Conservation (phyloP, 768 basidiomycete species). For the Rhodotorula kratochvilovae region DNA sequence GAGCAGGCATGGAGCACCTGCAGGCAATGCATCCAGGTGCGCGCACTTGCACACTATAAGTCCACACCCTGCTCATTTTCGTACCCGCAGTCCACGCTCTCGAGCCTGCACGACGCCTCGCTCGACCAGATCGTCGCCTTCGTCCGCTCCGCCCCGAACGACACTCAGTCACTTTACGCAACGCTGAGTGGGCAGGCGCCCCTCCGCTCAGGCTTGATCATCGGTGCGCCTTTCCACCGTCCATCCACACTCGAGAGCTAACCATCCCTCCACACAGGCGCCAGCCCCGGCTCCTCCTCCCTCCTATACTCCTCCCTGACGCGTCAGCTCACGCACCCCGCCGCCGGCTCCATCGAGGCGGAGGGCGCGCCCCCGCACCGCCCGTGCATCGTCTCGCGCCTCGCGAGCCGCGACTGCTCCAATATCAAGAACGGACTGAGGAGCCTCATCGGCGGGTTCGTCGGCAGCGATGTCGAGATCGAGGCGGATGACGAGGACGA, state of each 20-base stretch:
- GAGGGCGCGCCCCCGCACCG: too few species aligned
- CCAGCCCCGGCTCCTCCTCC: slow-evolving; percentile 31
- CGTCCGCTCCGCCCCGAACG: not conserved
- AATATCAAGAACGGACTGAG: slow-evolving; percentile 36
- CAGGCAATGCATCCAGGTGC: slow-evolving; percentile 17
- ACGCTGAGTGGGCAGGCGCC: not conserved
- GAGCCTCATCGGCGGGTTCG: slow-evolving; percentile 31
- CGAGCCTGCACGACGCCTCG: slow-evolving; percentile 32
- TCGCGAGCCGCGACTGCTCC: slow-evolving; percentile 32
- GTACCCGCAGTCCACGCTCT: slow-evolving; percentile 17
- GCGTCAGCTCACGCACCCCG: slow-evolving; percentile 7
- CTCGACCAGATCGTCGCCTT: slow-evolving; percentile 30
- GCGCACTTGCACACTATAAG: not conserved
- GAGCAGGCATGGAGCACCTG: slow-evolving; percentile 10
- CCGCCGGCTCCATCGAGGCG: not conserved
- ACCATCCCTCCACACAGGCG: slow-evolving; percentile 13
- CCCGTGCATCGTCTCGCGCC: slow-evolving; percentile 20
- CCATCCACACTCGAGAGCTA: not conserved
- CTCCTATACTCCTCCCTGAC: slow-evolving; percentile 32
- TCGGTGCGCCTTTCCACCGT: slow-evolving; percentile 12
- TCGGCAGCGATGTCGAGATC: slow-evolving; percentile 16
- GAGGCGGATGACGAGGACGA: slow-evolving; percentile 30
- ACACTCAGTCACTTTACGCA: not conserved
- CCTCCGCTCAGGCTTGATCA: slow-evolving; percentile 27
- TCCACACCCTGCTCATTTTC: not conserved